Evolutionary conservation across 1,284 basidiomycete species (phyloP).

Genomic region (Irpex sp.): DNA sequence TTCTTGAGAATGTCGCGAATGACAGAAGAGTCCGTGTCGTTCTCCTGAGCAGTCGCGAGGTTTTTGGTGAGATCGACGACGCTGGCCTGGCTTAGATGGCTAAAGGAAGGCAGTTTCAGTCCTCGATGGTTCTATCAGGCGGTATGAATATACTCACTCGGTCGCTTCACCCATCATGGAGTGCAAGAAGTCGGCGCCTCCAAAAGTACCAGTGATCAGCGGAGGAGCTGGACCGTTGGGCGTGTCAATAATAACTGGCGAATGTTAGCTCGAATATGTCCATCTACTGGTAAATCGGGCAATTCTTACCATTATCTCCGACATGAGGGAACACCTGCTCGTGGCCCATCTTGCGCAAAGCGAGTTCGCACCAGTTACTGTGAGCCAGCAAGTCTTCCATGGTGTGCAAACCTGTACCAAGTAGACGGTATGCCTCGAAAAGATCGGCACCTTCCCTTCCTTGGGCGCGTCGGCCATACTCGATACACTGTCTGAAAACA

Average conservation of each 20-base stretch:
- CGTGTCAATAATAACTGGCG: slow-evolving; percentile 53
- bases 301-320: slow-evolving; percentile 58
- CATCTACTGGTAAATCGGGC: too few species aligned
- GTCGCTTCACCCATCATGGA: slow-evolving; percentile 49
- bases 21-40: slow-evolving; percentile 34
- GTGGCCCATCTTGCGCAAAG: slow-evolving; percentile 70
- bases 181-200: slow-evolving; percentile 76
- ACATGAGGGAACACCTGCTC: slow-evolving; percentile 82
- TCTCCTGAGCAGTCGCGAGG: slow-evolving; percentile 44
- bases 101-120: slow-evolving; percentile 16
- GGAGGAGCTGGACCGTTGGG: slow-evolving; percentile 74
- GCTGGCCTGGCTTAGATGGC: slow-evolving; percentile 67
- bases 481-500: slow-evolving; percentile 61
- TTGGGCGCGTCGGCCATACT: slow-evolving; percentile 51
- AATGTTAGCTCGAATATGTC: not conserved
- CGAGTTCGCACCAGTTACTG: slow-evolving; percentile 77
- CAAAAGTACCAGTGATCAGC: slow-evolving; percentile 84
- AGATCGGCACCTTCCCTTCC: slow-evolving; percentile 54
- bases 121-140: not conserved
- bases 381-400: slow-evolving; percentile 80
- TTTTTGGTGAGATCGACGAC: slow-evolving; percentile 77
- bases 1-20: slow-evolving; percentile 52
- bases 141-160: slow-evolving; percentile 31
- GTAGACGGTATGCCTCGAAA: slow-evolving; percentile 71
- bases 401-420: slow-evolving; percentile 71